Percentiles rank a stretch among this genome's conserved stretches.
These are phyloP conservation scores for Striga asiatica DNA, from an alignment of 257 asterid species.

Conservation along the genomic window DNA sequence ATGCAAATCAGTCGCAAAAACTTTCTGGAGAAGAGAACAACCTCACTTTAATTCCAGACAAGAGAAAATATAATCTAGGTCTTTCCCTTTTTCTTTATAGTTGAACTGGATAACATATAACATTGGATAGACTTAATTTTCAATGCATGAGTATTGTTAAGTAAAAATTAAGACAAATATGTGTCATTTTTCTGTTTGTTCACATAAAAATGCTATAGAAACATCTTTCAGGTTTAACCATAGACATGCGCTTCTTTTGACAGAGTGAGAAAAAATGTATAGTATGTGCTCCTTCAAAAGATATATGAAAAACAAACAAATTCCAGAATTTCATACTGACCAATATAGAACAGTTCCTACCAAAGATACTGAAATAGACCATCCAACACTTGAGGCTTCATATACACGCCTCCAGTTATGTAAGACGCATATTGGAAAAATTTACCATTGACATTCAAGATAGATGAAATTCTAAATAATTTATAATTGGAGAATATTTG, in stretches of 20 bases:
- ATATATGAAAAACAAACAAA: neutral
- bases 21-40: conserved; percentile 62
- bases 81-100: conserved; percentile 5
- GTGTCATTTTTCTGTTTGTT: neutral
- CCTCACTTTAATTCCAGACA: conserved; percentile 13
- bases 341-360: conserved; percentile 31
- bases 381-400: conserved; percentile 73
- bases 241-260: too few species aligned
- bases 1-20: conserved; percentile 84
- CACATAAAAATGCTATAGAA: neutral
- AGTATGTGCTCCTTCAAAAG: neutral
- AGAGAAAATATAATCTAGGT: neutral
- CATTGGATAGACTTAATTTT: neutral
- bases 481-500: neutral
- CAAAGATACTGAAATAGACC: conserved; percentile 74
- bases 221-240: neutral
- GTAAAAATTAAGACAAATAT: neutral
- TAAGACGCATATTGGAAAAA: conserved; percentile 61
- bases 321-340: conserved; percentile 3
- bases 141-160: neutral
- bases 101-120: neutral
- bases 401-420: conserved; percentile 81
- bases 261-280: neutral
- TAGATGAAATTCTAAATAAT: conserved; percentile 9
- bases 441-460: conserved; percentile 13